A percentile compares a stretch with the other conserved stretches of the same genome.
phyloP scores from a whole-genome alignment of 306 rosid species.

The Pueraria montana region DNA sequence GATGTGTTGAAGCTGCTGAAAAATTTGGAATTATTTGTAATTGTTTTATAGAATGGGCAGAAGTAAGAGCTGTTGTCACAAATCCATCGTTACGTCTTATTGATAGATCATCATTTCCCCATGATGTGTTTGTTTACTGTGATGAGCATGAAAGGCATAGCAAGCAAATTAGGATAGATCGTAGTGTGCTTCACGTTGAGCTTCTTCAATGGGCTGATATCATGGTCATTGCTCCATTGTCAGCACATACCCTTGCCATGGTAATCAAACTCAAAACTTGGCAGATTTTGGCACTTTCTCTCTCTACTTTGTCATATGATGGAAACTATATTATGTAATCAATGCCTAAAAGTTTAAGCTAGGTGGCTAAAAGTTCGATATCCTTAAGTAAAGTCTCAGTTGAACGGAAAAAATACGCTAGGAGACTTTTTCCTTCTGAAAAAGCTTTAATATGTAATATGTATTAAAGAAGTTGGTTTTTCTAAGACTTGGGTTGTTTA shows the following conservation, averaged over 20 bases:
- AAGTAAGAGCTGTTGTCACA: slow-evolving; percentile 73
- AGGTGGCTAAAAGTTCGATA: no score
- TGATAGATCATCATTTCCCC: slow-evolving; percentile 58
- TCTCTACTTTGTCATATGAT: neutral
- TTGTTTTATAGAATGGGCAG: slow-evolving; percentile 79
- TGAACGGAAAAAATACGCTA: no score
- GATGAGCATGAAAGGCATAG: slow-evolving; percentile 73
- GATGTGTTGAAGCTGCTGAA: slow-evolving; percentile 68
- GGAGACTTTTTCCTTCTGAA: no score
- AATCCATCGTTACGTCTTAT: slow-evolving; percentile 68
- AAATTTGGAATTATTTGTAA: slow-evolving; percentile 69
- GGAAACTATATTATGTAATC: no score
- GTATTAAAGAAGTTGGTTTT: no score
- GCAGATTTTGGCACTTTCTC: neutral
- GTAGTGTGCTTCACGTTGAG: slow-evolving; percentile 75
- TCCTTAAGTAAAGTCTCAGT: no score
- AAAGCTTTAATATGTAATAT: no score
- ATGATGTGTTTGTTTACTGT: slow-evolving; percentile 45
- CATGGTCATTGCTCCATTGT: slow-evolving; percentile 88
- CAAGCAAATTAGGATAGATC: slow-evolving; percentile 73
- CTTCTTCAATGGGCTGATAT: slow-evolving; percentile 91
- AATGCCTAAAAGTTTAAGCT: no score
- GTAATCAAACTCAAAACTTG: slow-evolving; percentile 54
- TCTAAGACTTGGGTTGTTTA: no score
- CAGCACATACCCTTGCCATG: slow-evolving; percentile 92